phyloP scores from a whole-genome alignment of 768 basidiomycete species.

The Megacollybia marginata region DNA sequence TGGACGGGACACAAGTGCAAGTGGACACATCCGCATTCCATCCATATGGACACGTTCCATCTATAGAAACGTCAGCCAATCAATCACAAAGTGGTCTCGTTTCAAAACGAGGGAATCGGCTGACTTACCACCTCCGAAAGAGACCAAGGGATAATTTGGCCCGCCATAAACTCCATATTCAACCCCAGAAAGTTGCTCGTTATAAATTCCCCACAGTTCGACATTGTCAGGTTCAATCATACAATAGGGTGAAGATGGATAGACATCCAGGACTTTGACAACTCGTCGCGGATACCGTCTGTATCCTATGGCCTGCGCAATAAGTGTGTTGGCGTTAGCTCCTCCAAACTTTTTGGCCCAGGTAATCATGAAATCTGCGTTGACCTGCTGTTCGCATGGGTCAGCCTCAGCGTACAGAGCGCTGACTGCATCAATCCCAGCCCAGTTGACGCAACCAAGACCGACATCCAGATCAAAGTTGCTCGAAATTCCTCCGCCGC shows the following conservation, averaged over 20 bases:
- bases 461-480: neutral
- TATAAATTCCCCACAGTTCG: conserved; percentile 33
- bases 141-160: conserved; percentile 27
- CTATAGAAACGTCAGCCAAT: conserved; percentile 13
- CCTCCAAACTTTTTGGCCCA: conserved; percentile 39
- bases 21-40: conserved; percentile 29
- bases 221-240: conserved; percentile 28
- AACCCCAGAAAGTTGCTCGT: conserved; percentile 34
- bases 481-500: conserved; percentile 34
- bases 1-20: conserved; percentile 27
- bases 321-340: conserved; percentile 29
- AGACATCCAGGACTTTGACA: conserved; percentile 31
- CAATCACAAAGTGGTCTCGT: neutral
- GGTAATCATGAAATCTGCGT: conserved; percentile 42
- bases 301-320: conserved; percentile 34
- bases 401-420: conserved; percentile 37
- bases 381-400: conserved; percentile 41
- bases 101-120: neutral
- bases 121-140: conserved; percentile 37
- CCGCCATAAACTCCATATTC: conserved; percentile 37
- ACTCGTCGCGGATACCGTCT: conserved; percentile 36
- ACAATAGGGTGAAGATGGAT: conserved; percentile 42
- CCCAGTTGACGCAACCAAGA: conserved; percentile 34
- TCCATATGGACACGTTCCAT: conserved; percentile 39
- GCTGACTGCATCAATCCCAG: conserved; percentile 31